Conservation (phyloP, 2,329 filamentous ascomycete genomes). For the Fusarium chaquense region DNA sequence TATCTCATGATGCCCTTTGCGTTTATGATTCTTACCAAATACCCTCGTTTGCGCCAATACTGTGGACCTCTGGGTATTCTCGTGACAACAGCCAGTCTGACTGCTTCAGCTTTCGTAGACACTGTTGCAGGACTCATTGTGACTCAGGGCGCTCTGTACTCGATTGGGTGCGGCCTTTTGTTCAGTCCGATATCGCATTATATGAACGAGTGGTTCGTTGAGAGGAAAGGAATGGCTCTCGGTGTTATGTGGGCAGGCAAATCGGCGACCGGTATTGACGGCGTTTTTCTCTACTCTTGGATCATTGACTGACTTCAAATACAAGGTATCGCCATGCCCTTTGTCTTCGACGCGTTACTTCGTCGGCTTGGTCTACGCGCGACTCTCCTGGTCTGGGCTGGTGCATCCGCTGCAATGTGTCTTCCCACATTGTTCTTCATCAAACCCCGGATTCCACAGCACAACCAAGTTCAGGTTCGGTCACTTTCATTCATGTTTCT, state of each 20-base stretch:
- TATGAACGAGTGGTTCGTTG: conserved; percentile 71
- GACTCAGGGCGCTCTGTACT: conserved; percentile 70
- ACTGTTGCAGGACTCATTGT: conserved; percentile 64
- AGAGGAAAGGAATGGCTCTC: conserved; percentile 64
- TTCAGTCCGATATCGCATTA: conserved; percentile 67
- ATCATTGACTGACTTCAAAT: neutral
- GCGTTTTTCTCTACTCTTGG: accelerated
- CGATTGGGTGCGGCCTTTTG: conserved; percentile 62
- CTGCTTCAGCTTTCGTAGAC: conserved; percentile 62
- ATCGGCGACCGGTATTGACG: conserved; percentile 50
- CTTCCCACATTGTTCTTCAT: conserved; percentile 56
- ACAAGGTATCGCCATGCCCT: conserved; percentile 61
- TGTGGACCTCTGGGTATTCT: conserved; percentile 59
- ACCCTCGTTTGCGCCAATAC: conserved; percentile 55
- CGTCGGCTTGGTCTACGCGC: conserved; percentile 57
- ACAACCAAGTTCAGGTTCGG: conserved; percentile 46
- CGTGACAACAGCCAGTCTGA: conserved; percentile 61
- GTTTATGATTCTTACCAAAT: conserved; percentile 59
- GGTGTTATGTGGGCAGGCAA: conserved; percentile 68
- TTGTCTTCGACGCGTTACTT: conserved; percentile 64
- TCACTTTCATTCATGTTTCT: conserved; percentile 59
- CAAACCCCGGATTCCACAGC: conserved; percentile 49
- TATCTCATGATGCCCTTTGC: conserved; percentile 64
- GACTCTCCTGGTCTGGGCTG: conserved; percentile 59
- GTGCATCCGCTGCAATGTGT: conserved; percentile 52